Evolutionary conservation across 495 filamentous ascomycete genomes (phyloP).

Genomic region (Ascobolus immersus): DNA sequence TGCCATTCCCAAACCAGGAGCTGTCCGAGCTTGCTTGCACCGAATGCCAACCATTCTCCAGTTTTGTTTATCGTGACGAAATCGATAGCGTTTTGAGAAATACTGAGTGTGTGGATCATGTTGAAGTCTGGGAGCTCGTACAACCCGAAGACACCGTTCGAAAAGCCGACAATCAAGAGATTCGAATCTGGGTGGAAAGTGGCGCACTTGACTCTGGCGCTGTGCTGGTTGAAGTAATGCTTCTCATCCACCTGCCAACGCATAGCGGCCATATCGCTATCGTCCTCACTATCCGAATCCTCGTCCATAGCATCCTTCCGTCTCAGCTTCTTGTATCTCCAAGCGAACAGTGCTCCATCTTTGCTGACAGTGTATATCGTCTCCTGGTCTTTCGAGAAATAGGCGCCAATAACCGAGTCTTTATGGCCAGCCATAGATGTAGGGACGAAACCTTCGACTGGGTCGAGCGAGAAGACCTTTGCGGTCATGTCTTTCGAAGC

Average conservation of each 20-base stretch:
- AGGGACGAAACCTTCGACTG: slow-evolving; percentile 65
- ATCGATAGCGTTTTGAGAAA: slow-evolving; percentile 88
- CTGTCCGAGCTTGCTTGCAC: slow-evolving; percentile 84
- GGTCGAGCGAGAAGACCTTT: slow-evolving; percentile 77
- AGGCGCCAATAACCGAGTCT: slow-evolving; percentile 63
- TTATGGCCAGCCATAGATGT: slow-evolving; percentile 75
- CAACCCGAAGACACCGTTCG: slow-evolving; percentile 72
- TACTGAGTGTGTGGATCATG: slow-evolving; percentile 68
- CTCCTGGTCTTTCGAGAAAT: slow-evolving; percentile 84
- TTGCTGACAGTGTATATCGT: slow-evolving; percentile 32
- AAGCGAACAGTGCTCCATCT: slow-evolving; percentile 30
- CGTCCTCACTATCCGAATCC: slow-evolving; percentile 31
- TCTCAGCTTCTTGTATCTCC: slow-evolving; percentile 32
- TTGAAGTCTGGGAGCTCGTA: slow-evolving; percentile 97
- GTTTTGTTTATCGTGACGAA: slow-evolving; percentile 76
- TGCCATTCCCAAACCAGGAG: slow-evolving; percentile 98
- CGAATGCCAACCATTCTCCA: slow-evolving; percentile 93
- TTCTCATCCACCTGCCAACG: slow-evolving; percentile 69
- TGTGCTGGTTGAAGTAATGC: slow-evolving; percentile 65
- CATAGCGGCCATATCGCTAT: slow-evolving; percentile 22
- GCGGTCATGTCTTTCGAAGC: slow-evolving; percentile 78
- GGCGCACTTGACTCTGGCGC: slow-evolving; percentile 65
- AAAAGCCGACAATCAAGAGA: slow-evolving; percentile 76
- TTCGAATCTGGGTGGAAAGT: slow-evolving; percentile 68
- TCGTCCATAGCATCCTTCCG: slow-evolving; percentile 32